phyloP scores from a whole-genome alignment of 352 stramenopile species.

The Globisporangium canariense region DNA sequence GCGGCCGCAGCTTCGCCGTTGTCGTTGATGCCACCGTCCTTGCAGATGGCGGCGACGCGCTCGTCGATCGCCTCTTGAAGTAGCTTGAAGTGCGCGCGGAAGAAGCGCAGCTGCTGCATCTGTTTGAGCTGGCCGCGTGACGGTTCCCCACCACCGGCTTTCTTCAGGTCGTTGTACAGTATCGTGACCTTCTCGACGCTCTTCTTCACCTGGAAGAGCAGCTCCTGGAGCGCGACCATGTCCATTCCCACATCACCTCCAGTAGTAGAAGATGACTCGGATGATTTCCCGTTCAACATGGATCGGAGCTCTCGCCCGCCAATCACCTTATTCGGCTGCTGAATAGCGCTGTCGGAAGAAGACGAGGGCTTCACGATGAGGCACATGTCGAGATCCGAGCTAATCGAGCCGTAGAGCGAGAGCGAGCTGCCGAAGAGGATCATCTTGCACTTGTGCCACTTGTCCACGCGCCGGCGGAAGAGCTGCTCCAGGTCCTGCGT shows the following conservation, averaged over 20 bases:
- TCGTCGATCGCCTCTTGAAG: slow-evolving; percentile 30
- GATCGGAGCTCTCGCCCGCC: slow-evolving; percentile 39
- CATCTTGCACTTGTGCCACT: slow-evolving; percentile 50
- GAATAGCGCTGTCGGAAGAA: background rate
- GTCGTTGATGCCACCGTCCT: slow-evolving; percentile 10
- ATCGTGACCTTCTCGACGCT: slow-evolving; percentile 46
- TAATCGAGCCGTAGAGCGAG: slow-evolving; percentile 66
- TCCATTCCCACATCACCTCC: slow-evolving; percentile 14
- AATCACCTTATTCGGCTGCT: slow-evolving; percentile 12
- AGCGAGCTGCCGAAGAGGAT: slow-evolving; percentile 76
- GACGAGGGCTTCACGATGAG: slow-evolving; percentile 29
- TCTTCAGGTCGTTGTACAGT: slow-evolving; percentile 31
- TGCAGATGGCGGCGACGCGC: slow-evolving; percentile 17
- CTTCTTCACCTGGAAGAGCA: slow-evolving; percentile 41
- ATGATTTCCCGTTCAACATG: slow-evolving; percentile 30
- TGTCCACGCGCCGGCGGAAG: slow-evolving; percentile 36
- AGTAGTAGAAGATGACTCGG: background rate
- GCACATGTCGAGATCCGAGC: slow-evolving; percentile 78
- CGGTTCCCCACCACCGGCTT: slow-evolving; percentile 5
- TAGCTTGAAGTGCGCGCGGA: slow-evolving; percentile 34
- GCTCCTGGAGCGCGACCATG: slow-evolving; percentile 33
- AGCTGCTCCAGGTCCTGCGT: slow-evolving; percentile 41
- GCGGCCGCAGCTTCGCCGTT: slow-evolving; percentile 5
- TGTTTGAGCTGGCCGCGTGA: slow-evolving; percentile 23
- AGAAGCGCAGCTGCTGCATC: slow-evolving; percentile 41